Evolutionary conservation across 1,139 yeast genomes (phyloP).

Genomic region (Pichia cactophila): DNA sequence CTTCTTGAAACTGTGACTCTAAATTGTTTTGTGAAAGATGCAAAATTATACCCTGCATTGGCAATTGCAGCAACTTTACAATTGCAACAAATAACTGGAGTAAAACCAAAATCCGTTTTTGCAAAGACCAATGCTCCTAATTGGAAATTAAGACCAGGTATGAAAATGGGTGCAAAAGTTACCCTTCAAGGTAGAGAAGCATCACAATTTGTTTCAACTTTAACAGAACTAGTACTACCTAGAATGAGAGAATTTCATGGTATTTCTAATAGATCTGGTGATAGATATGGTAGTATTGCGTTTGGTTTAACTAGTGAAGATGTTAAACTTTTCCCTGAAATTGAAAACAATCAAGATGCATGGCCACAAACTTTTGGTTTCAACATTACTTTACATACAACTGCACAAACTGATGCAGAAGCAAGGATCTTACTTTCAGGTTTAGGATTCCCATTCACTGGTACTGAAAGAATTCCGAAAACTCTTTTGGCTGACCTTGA

Average conservation of each 20-base stretch:
- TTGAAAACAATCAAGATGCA: slow-evolving; percentile 82
- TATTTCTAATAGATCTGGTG: slow-evolving; percentile 70
- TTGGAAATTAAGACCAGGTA: slow-evolving; percentile 85
- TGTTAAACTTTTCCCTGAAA: slow-evolving; percentile 82
- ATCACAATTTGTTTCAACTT: slow-evolving; percentile 76
- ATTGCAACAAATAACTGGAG: slow-evolving; percentile 88
- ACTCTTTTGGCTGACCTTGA: slow-evolving; percentile 17
- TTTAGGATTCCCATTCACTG: slow-evolving; percentile 73
- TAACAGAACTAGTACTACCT: slow-evolving; percentile 89
- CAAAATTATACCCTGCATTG: slow-evolving; percentile 64
- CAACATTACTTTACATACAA: slow-evolving; percentile 77
- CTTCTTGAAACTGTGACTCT: slow-evolving; percentile 55
- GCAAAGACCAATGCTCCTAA: slow-evolving; percentile 76
- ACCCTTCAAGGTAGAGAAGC: slow-evolving; percentile 73
- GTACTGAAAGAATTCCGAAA: slow-evolving; percentile 37
- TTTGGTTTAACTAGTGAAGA: slow-evolving; percentile 79
- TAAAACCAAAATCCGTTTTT: slow-evolving; percentile 65
- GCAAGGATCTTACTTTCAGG: slow-evolving; percentile 85
- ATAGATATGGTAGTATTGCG: slow-evolving; percentile 74
- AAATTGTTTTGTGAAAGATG: slow-evolving; percentile 71
- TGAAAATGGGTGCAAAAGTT: slow-evolving; percentile 87
- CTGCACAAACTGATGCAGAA: slow-evolving; percentile 85
- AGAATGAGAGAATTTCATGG: slow-evolving; percentile 86
- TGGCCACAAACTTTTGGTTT: slow-evolving; percentile 87
- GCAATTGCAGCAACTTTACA: slow-evolving; percentile 76